These are phyloP conservation scores for Spinacia oleracea DNA, from an alignment of 179 eudicot genomes.

Conservation along the genomic window DNA sequence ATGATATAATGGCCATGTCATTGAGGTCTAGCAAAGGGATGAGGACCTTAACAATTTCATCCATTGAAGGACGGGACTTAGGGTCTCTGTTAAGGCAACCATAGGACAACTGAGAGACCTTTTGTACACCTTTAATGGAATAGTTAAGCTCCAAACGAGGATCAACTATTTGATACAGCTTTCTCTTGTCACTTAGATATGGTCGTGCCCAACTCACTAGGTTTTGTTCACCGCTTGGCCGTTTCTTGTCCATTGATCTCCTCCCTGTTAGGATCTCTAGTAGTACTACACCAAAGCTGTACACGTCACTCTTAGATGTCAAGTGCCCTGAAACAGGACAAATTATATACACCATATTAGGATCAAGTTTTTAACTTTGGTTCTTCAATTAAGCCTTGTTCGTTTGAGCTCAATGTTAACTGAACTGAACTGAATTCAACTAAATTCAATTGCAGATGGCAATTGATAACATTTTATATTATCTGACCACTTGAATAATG, in stretches of 20 bases:
- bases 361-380: neutral
- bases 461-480: neutral
- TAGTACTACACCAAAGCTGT: slow-evolving; percentile 51
- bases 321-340: slow-evolving; percentile 41
- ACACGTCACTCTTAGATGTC: slow-evolving; percentile 52
- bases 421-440: too few relatives aligned
- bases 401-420: too few relatives aligned
- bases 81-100: slow-evolving; percentile 47
- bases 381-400: too few relatives aligned
- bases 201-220: slow-evolving; percentile 50
- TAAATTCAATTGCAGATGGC: too few relatives aligned
- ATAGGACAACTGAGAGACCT: slow-evolving; percentile 39
- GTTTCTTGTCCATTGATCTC: slow-evolving; percentile 54
- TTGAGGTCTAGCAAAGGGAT: slow-evolving; percentile 69
- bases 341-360: slow-evolving; percentile 10
- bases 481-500: too few relatives aligned
- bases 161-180: slow-evolving; percentile 46
- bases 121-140: slow-evolving; percentile 49
- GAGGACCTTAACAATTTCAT: slow-evolving; percentile 44
- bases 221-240: slow-evolving; percentile 48
- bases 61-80: slow-evolving; percentile 48
- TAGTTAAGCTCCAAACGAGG: slow-evolving; percentile 49
- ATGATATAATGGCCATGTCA: slow-evolving; percentile 71
- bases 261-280: slow-evolving; percentile 48
- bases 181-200: slow-evolving; percentile 39